phyloP scores from a whole-genome alignment of 805 yeast species.

The Yarrowia sp. region DNA sequence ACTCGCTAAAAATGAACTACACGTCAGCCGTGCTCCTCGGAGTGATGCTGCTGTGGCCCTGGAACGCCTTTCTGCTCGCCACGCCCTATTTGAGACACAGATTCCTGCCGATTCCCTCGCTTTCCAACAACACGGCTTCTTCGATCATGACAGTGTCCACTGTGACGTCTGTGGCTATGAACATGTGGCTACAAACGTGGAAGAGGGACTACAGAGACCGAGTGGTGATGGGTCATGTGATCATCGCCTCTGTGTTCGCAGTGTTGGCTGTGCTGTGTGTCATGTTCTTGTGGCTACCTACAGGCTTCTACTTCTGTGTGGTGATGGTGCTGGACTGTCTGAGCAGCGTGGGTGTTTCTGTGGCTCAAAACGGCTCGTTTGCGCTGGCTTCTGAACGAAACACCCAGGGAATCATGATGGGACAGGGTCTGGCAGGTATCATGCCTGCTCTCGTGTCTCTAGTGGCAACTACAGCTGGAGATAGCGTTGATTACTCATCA shows the following conservation, averaged over 20 bases:
- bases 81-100: conserved; percentile 76
- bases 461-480: conserved; percentile 53
- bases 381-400: conserved; percentile 78
- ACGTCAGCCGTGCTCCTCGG: conserved; percentile 73
- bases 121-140: conserved; percentile 67
- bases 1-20: conserved; percentile 50
- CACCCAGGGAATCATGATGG: conserved; percentile 92
- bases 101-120: conserved; percentile 53
- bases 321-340: conserved; percentile 68
- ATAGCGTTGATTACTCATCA: conserved; percentile 27
- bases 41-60: conserved; percentile 89
- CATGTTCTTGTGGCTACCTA: conserved; percentile 43
- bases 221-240: conserved; percentile 63
- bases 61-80: conserved; percentile 92
- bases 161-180: conserved; percentile 64
- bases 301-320: conserved; percentile 52
- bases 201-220: conserved; percentile 65
- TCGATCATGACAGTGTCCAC: conserved; percentile 91
- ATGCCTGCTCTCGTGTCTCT: conserved; percentile 79
- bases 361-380: conserved; percentile 89
- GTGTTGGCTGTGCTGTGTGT: conserved; percentile 60
- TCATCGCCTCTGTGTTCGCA: conserved; percentile 66
- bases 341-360: conserved; percentile 77
- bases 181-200: conserved; percentile 70
- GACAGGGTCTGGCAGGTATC: conserved; percentile 94